These are phyloP conservation scores for Ustilago loliicola DNA, from an alignment of 1,284 basidiomycete species.

Conservation along the genomic window DNA sequence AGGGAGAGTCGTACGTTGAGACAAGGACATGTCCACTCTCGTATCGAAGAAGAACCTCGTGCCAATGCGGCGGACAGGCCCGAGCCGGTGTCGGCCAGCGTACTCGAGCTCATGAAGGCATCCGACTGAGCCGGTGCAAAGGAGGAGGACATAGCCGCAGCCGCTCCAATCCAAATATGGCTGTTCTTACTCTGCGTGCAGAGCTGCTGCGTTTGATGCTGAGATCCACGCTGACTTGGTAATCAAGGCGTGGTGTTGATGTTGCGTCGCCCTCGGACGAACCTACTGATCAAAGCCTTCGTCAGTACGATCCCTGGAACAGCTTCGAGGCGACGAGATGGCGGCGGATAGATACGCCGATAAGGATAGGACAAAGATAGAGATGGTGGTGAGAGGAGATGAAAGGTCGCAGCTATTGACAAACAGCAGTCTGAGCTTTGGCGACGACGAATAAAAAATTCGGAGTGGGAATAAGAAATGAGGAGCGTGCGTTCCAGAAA, in stretches of 20 bases:
- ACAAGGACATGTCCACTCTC: constrained; percentile 48
- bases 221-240: not conserved
- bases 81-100: constrained; percentile 6
- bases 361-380: not conserved
- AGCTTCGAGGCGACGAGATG: not conserved
- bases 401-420: not conserved
- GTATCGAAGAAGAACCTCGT: constrained; percentile 19
- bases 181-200: not conserved
- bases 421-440: not conserved
- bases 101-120: constrained; percentile 5
- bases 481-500: constrained; percentile 2
- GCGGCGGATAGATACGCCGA: not conserved
- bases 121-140: constrained; percentile 11
- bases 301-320: not conserved
- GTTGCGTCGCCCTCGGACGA: not conserved
- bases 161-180: not conserved
- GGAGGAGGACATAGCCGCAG: constrained; percentile 20
- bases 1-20: constrained; percentile 47
- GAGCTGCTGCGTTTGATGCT: not conserved
- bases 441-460: constrained; percentile 2
- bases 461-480: not conserved
- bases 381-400: not conserved
- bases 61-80: constrained; percentile 30
- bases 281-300: too few species aligned
- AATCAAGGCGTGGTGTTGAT: not conserved